A percentile compares a stretch with the other conserved stretches of the same genome.
These are phyloP conservation scores for Blastobotrys parvus DNA, from an alignment of 805 yeast genomes.

Conservation along the genomic window DNA sequence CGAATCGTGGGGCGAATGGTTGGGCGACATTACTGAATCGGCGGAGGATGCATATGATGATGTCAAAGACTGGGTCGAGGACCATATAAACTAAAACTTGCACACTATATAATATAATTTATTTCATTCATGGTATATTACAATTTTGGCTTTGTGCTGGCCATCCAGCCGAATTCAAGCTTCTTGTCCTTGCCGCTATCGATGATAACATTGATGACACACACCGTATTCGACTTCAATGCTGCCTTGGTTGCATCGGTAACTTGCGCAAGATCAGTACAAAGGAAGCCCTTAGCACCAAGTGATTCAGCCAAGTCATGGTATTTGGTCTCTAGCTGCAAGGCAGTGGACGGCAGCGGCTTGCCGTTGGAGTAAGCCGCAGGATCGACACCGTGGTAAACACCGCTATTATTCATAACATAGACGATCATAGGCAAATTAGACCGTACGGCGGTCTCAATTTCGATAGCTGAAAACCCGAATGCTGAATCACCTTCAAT, in stretches of 20 bases:
- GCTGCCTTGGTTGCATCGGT: conserved; percentile 29
- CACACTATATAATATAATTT: neutral
- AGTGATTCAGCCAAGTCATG: conserved; percentile 47
- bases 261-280: conserved; percentile 36
- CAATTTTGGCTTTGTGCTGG: conserved; percentile 34
- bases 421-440: conserved; percentile 46
- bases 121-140: conserved; percentile 6
- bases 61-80: neutral
- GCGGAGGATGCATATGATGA: neutral
- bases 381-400: conserved; percentile 53
- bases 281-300: conserved; percentile 49
- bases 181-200: conserved; percentile 48
- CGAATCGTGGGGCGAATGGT: neutral
- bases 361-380: conserved; percentile 18
- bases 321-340: conserved; percentile 48
- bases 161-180: conserved; percentile 63
- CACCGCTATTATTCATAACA: conserved; percentile 69
- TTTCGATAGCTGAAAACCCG: conserved; percentile 64
- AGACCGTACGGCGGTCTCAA: conserved; percentile 59
- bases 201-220: conserved; percentile 53
- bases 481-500: conserved; percentile 74
- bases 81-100: neutral
- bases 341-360: conserved; percentile 50
- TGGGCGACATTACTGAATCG: neutral
- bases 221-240: conserved; percentile 28